Conservation (phyloP, 1,284 basidiomycete species). For the Microbotryomycetes sp. region DNA sequence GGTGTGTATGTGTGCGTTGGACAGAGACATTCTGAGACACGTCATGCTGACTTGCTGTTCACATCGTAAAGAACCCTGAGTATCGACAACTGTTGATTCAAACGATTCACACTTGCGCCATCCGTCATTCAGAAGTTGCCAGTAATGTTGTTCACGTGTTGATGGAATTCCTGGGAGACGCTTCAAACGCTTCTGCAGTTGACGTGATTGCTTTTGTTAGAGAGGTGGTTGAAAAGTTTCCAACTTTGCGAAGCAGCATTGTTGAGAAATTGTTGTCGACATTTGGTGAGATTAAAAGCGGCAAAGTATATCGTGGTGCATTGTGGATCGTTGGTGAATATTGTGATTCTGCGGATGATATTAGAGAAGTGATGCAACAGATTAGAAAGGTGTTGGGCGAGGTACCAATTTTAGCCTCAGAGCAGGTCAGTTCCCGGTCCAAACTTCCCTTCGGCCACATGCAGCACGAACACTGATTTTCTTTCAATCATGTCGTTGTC, state of each 20-base stretch:
- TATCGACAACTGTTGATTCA: constrained; percentile 96
- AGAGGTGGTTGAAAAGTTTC: constrained; percentile 98
- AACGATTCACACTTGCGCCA: constrained; percentile 92
- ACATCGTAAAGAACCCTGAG: constrained; percentile 70
- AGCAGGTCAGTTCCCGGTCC: constrained; percentile 52
- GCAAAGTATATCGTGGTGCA: constrained; percentile 93
- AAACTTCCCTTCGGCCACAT: not conserved
- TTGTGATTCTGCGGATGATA: constrained; percentile 57
- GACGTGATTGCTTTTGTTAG: constrained; percentile 95
- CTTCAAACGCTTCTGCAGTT: constrained; percentile 80
- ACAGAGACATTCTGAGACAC: not conserved
- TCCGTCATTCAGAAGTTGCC: constrained; percentile 97
- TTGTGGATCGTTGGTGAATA: constrained; percentile 99
- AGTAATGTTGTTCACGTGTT: constrained; percentile 92
- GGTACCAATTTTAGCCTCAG: constrained; percentile 88
- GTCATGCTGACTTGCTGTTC: not conserved
- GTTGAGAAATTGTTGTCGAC: constrained; percentile 80
- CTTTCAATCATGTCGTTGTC: not conserved
- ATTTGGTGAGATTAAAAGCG: constrained; percentile 85
- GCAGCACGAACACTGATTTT: not conserved
- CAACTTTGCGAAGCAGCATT: constrained; percentile 73
- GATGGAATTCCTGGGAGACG: constrained; percentile 97
- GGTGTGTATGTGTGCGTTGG: constrained; percentile 45
- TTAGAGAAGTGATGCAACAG: constrained; percentile 69
- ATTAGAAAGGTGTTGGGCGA: constrained; percentile 86